Evolutionary conservation across 75 land plant species (phyloP).

Genomic region (Sequoiadendron giganteum): DNA sequence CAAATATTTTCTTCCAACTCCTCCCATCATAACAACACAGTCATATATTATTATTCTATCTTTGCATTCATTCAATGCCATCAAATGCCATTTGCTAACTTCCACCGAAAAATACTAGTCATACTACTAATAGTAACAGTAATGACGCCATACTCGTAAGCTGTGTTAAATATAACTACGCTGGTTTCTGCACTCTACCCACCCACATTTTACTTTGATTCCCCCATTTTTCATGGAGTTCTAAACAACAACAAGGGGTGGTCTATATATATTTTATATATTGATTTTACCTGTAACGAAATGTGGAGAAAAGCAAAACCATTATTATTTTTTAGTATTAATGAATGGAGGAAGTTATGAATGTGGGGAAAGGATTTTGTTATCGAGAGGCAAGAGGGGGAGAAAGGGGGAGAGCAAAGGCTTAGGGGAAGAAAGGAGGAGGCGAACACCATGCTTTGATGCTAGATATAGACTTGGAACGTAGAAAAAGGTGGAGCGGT

Average conservation of each 20-base stretch:
- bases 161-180: background rate
- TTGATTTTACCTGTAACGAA: background rate
- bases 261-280: background rate
- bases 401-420: too few species aligned
- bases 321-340: too few species aligned
- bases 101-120: background rate
- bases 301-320: background rate
- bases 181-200: background rate
- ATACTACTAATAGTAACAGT: background rate
- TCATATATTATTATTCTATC: background rate
- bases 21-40: background rate
- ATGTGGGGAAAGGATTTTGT: too few species aligned
- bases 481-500: too few species aligned
- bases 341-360: too few species aligned
- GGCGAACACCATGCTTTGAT: too few species aligned
- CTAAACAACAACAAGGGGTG: background rate
- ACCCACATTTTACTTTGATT: background rate
- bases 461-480: too few species aligned
- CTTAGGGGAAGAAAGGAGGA: too few species aligned
- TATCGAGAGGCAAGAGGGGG: too few species aligned
- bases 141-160: constrained; percentile 2
- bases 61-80: constrained; percentile 3
- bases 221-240: background rate
- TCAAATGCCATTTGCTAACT: background rate
- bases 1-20: background rate